Conservation (phyloP, 371 early-diverging fungal genomes). For the Chytridium lagenaria region DNA sequence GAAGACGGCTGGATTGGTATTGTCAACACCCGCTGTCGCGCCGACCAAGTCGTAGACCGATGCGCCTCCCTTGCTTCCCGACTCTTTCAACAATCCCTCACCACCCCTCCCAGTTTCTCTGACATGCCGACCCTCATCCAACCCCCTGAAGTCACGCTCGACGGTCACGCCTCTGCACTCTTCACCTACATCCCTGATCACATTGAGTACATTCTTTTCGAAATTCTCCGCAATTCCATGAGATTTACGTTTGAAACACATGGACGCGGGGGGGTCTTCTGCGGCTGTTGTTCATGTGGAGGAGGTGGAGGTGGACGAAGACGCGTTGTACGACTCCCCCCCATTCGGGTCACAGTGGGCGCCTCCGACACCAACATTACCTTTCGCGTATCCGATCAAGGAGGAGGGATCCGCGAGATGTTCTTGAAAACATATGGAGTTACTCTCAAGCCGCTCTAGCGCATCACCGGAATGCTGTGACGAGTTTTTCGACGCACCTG, state of each 20-base stretch:
- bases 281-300: not conserved
- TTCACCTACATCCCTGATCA: slow-evolving; percentile 91
- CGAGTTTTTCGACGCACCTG: not conserved
- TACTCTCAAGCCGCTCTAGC: slow-evolving; percentile 61
- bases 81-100: slow-evolving; percentile 46
- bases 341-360: slow-evolving; percentile 83
- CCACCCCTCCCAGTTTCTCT: slow-evolving; percentile 27
- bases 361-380: slow-evolving; percentile 59
- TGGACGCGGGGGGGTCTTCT: not conserved
- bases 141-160: slow-evolving; percentile 68
- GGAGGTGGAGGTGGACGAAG: not conserved
- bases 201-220: slow-evolving; percentile 92
- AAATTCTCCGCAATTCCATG: slow-evolving; percentile 89
- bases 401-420: slow-evolving; percentile 80
- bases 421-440: slow-evolving; percentile 80
- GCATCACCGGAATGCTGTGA: not conserved
- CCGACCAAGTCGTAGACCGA: slow-evolving; percentile 63
- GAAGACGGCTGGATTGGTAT: slow-evolving; percentile 52
- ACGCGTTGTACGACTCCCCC: slow-evolving; percentile 50
- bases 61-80: slow-evolving; percentile 60
- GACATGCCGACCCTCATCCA: slow-evolving; percentile 42
- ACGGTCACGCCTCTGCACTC: slow-evolving; percentile 68
- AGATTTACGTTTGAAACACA: slow-evolving; percentile 57
- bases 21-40: slow-evolving; percentile 61
- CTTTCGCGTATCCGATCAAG: slow-evolving; percentile 90